Percentiles rank a stretch among this genome's conserved stretches.
Conservation (phyloP, 352 stramenopile species). For the Phytophthora agathidicida region DNA sequence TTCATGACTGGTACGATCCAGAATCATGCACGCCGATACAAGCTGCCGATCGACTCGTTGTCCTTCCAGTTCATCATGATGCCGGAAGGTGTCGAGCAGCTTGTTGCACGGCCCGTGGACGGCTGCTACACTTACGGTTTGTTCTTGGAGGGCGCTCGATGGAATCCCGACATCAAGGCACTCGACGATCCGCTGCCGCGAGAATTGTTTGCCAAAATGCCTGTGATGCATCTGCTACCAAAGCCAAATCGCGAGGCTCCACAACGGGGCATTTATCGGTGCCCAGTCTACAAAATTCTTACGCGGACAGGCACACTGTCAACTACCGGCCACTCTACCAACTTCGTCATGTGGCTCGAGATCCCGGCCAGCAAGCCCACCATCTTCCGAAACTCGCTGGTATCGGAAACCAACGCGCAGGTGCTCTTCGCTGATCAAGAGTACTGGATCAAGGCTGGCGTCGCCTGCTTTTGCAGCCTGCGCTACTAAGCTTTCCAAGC, state of each 20-base stretch:
- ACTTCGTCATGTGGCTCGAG: slow-evolving; percentile 98
- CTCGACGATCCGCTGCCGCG: slow-evolving; percentile 91
- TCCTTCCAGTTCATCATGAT: slow-evolving; percentile 86
- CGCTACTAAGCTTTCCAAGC: slow-evolving; percentile 87
- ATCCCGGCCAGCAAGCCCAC: slow-evolving; percentile 85
- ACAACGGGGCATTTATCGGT: slow-evolving; percentile 90
- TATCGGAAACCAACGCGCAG: slow-evolving; percentile 93
- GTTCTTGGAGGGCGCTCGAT: slow-evolving; percentile 48
- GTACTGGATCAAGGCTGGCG: slow-evolving; percentile 96
- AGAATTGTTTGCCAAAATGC: slow-evolving; percentile 93
- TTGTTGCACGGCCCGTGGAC: slow-evolving; percentile 34
- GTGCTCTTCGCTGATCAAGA: slow-evolving; percentile 93
- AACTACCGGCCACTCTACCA: slow-evolving; percentile 48
- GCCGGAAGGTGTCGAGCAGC: slow-evolving; percentile 48
- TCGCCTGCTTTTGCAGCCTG: slow-evolving; percentile 94
- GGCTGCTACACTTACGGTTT: slow-evolving; percentile 44
- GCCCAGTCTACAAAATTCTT: slow-evolving; percentile 96
- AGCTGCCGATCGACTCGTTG: slow-evolving; percentile 86
- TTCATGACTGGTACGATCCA: slow-evolving; percentile 94
- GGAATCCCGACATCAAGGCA: slow-evolving; percentile 56
- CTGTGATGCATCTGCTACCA: slow-evolving; percentile 88
- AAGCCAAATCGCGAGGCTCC: slow-evolving; percentile 77
- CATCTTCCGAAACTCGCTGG: slow-evolving; percentile 87
- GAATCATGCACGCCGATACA: slow-evolving; percentile 90
- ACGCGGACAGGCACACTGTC: slow-evolving; percentile 73